Conservation (phyloP, 768 basidiomycete species). For the Serendipita vermifera region DNA sequence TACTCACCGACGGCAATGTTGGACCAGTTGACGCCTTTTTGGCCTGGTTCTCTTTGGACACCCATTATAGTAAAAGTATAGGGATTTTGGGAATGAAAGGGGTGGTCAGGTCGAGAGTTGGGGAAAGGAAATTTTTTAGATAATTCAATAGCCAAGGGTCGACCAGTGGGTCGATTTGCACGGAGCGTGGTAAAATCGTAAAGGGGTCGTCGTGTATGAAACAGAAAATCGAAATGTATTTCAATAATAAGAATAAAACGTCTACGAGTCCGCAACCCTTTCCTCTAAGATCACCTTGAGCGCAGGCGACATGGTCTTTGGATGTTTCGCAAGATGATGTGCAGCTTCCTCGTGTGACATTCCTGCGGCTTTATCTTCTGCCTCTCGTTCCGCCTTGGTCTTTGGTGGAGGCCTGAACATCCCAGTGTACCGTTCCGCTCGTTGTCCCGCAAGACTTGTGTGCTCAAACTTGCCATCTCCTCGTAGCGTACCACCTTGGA, state of each 20-base stretch:
- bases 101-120: neutral
- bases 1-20: conserved; percentile 85
- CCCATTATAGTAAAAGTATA: conserved; percentile 39
- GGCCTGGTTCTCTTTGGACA: conserved; percentile 69
- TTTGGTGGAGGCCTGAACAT: neutral
- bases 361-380: neutral
- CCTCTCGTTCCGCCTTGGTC: neutral
- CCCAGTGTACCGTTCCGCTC: neutral
- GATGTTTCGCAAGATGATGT: too few species aligned
- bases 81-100: neutral
- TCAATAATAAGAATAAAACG: too few species aligned
- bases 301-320: too few species aligned
- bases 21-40: conserved; percentile 86
- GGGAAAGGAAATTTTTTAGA: too few species aligned
- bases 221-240: too few species aligned
- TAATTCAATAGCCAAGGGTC: too few species aligned
- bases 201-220: too few species aligned
- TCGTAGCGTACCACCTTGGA: neutral
- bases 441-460: neutral
- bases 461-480: neutral
- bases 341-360: too few species aligned
- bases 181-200: too few species aligned
- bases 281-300: too few species aligned
- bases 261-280: too few species aligned
- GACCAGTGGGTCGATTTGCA: too few species aligned